phyloP scores from a whole-genome alignment of 345 rosid genomes.

The Draba incana region DNA sequence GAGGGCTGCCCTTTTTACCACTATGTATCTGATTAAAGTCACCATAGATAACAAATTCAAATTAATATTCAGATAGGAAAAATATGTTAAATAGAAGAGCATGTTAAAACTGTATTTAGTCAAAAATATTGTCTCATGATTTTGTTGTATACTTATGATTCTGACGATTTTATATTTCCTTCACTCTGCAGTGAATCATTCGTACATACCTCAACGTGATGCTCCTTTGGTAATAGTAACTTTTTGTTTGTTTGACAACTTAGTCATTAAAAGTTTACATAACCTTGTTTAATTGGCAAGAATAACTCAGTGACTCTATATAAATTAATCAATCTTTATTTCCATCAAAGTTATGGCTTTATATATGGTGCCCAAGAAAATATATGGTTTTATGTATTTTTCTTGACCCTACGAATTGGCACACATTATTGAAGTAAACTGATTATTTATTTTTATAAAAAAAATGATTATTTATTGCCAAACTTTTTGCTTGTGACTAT shows the following conservation, averaged over 20 bases:
- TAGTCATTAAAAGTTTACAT: too few species aligned
- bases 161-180: constrained; percentile 6
- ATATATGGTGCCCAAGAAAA: too few species aligned
- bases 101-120: not conserved
- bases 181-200: constrained; percentile 26
- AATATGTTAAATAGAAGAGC: not conserved
- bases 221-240: constrained; percentile 20
- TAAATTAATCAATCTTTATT: too few species aligned
- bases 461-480: not conserved
- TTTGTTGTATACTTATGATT: not conserved
- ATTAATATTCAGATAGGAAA: not conserved
- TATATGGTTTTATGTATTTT: too few species aligned
- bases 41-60: too few species aligned
- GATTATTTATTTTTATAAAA: not conserved
- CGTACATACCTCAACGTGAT: constrained; percentile 34
- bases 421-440: too few species aligned
- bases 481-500: not conserved
- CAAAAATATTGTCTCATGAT: not conserved
- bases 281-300: not conserved
- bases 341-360: too few species aligned
- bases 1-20: too few species aligned
- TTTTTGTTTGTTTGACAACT: too few species aligned
- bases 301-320: too few species aligned
- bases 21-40: too few species aligned
- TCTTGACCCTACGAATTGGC: too few species aligned